Conservation (phyloP, 2,329 filamentous ascomycete species). For the Apiospora phragmitis region DNA sequence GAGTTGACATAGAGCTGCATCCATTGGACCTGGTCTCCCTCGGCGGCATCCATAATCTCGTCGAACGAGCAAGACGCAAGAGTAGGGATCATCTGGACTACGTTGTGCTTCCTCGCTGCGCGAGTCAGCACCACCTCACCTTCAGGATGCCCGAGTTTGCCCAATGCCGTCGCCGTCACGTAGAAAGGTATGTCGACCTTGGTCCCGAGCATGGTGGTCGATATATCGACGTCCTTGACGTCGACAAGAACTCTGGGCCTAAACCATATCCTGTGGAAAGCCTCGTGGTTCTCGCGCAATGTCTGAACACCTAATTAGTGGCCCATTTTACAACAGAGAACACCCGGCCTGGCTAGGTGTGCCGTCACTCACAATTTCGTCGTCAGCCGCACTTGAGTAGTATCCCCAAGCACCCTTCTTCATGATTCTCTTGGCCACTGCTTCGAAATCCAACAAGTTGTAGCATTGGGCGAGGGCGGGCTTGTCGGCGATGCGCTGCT, state of each 20-base stretch:
- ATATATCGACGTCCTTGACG: constrained; percentile 82
- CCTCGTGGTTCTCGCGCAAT: constrained; percentile 90
- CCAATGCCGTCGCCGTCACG: constrained; percentile 91
- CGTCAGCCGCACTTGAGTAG: constrained; percentile 90
- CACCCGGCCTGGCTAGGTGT: neutral
- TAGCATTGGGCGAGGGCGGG: constrained; percentile 85
- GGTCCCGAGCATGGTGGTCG: constrained; percentile 90
- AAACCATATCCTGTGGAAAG: constrained; percentile 98
- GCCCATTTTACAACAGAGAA: neutral
- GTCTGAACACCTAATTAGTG: constrained; percentile 54
- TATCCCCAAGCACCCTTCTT: constrained; percentile 98
- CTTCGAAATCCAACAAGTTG: constrained; percentile 94
- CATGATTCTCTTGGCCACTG: constrained; percentile 86
- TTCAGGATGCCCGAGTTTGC: constrained; percentile 91
- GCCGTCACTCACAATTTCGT: constrained; percentile 69
- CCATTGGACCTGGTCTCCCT: constrained; percentile 87
- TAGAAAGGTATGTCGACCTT: constrained; percentile 89
- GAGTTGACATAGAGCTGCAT: constrained; percentile 98
- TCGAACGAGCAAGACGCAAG: constrained; percentile 96
- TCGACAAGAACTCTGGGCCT: constrained; percentile 85
- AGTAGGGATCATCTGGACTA: constrained; percentile 98
- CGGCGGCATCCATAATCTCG: constrained; percentile 86
- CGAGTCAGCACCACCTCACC: constrained; percentile 90
- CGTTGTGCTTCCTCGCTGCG: constrained; percentile 80
- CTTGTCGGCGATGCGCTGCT: constrained; percentile 73